Evolutionary conservation across 106 monocot species (phyloP).

Genomic region (Apostasia ramifera): DNA sequence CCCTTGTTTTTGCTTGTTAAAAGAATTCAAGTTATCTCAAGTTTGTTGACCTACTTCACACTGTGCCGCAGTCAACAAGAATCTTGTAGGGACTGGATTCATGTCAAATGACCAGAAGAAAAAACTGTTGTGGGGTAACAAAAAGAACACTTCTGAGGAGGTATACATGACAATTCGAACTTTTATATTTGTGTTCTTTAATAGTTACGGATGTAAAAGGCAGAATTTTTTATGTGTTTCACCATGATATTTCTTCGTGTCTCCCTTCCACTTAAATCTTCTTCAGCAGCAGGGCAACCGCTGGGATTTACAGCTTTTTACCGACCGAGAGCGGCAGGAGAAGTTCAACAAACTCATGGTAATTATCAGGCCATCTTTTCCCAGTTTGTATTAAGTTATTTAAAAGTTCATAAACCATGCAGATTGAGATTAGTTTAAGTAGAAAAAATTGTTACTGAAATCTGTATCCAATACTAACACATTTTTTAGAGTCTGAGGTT

Average conservation of each 20-base stretch:
- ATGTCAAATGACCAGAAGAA: slow-evolving; percentile 95
- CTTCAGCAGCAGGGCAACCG: slow-evolving; percentile 38
- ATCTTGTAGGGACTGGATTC: slow-evolving; percentile 49
- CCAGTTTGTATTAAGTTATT: neutral
- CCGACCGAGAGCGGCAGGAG: slow-evolving; percentile 85
- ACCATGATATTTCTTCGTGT: neutral
- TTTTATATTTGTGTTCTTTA: neutral
- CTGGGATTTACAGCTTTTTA: slow-evolving; percentile 72
- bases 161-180: slow-evolving; percentile 16
- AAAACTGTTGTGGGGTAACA: slow-evolving; percentile 91
- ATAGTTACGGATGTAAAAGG: neutral
- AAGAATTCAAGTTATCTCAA: neutral
- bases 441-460: neutral
- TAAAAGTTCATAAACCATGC: neutral
- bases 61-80: slow-evolving; percentile 67
- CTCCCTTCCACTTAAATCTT: neutral
- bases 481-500: slow-evolving; percentile 94
- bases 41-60: slow-evolving; percentile 13
- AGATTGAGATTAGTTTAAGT: no score
- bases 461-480: slow-evolving; percentile 52
- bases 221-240: neutral
- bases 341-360: slow-evolving; percentile 99
- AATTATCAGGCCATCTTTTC: slow-evolving; percentile 16
- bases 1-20: neutral
- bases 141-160: slow-evolving; percentile 75